These are phyloP conservation scores for Stemphylium beticola DNA, from an alignment of 2,329 filamentous ascomycete genomes.

Conservation along the genomic window DNA sequence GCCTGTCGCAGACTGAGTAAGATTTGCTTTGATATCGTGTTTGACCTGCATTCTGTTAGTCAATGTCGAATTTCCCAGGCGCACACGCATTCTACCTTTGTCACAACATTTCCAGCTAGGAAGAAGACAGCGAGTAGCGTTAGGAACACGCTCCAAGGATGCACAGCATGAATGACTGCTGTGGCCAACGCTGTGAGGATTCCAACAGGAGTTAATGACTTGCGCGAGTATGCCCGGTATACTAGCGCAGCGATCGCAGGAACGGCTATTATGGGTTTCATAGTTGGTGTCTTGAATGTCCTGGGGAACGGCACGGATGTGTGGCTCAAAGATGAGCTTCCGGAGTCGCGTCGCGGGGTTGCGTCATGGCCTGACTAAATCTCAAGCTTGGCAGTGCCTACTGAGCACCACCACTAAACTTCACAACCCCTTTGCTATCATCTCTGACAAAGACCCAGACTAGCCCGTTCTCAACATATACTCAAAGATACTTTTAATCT, in stretches of 20 bases:
- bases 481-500: too few species aligned
- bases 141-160: slow-evolving; percentile 95
- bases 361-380: slow-evolving; percentile 12
- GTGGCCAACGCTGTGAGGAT: slow-evolving; percentile 75
- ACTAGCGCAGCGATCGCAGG: slow-evolving; percentile 47
- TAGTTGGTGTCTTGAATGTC: slow-evolving; percentile 19
- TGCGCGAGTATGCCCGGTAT: slow-evolving; percentile 49
- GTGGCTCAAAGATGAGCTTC: slow-evolving; percentile 9
- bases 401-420: background rate
- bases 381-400: background rate
- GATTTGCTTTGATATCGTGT: slow-evolving; percentile 78
- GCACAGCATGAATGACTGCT: slow-evolving; percentile 81
- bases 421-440: background rate
- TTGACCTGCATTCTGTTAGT: slow-evolving; percentile 68
- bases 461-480: background rate
- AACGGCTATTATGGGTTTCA: slow-evolving; percentile 40
- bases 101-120: slow-evolving; percentile 79
- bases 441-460: too few species aligned
- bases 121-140: slow-evolving; percentile 84
- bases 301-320: slow-evolving; percentile 18
- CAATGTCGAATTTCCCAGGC: background rate
- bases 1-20: slow-evolving; percentile 80
- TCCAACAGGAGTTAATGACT: slow-evolving; percentile 77
- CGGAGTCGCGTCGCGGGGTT: slow-evolving; percentile 5
- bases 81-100: slow-evolving; percentile 64